Evolutionary conservation across 805 yeast genomes (phyloP), one percentile per base, ranked within the genome.

Genomic region (Grigorovia transvaalensis): DNA sequence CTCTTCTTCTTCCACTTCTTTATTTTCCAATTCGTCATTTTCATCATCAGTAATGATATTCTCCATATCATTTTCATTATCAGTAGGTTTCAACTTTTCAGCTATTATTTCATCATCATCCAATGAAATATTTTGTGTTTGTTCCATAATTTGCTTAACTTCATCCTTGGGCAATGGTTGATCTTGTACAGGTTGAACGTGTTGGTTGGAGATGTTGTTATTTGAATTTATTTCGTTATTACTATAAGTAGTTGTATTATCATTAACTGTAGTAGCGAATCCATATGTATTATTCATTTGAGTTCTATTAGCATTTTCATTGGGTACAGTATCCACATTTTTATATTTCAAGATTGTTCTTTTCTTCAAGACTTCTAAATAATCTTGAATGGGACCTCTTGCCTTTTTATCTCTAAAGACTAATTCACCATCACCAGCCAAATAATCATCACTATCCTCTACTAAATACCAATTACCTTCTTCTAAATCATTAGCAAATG

Each of bases 401-500:
- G 80, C 68, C 30, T 72, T 75, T 55, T 76, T 78, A 53, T 90
- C 86, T 62, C 83, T 78, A 53, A 73, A 77, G n/a, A 81, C 81
- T 54, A 88, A 74, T 44, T 84, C 85, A 54, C 91, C 91, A 54
- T 84, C 88, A 49, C 83, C 83, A 7, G 84, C 78, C 52, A 80
- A 75, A 59, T 84, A 77, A 59, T 86, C 87, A 60, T 83, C 88
- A 46, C 74, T 71, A 44, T 77, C 80, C 55, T 76, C 84, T 59
- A 81, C 82, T 50, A 91, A 74, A 44, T 75, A 78, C 78, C 86
- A 88, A 64, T 84, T 85, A 11, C 96, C 96, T 49, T 73, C 76
- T 65, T 90, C 96, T 52, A 91, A 72, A 65, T 91, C 97, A 58
- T 88, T 88, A 29, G 90, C 95, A 65, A 89, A 83, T 49, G 78